Evolutionary conservation across 345 rosid genomes (phyloP).

Genomic region (Acer saccharum): DNA sequence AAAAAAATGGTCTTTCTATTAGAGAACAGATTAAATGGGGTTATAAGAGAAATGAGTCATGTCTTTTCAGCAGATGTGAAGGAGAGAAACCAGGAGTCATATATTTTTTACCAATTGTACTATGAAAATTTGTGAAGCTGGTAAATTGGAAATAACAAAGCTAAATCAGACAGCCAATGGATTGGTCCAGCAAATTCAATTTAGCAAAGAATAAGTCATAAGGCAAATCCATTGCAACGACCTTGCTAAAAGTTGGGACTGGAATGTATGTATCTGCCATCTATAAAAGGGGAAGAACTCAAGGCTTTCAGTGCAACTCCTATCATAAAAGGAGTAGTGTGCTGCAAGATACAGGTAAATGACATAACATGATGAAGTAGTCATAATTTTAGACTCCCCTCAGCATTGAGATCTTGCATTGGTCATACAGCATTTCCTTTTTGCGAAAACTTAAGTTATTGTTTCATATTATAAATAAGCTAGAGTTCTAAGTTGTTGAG

Average conservation of each 20-base stretch:
- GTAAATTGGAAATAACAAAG: not conserved
- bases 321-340: not conserved
- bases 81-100: not conserved
- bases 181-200: not conserved
- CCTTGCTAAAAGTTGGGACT: not conserved
- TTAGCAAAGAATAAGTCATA: not conserved
- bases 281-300: not conserved
- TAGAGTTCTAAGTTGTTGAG: not conserved
- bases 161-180: not conserved
- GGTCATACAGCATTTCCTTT: not conserved
- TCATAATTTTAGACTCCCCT: not conserved
- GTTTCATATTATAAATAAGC: not conserved
- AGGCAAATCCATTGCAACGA: not conserved
- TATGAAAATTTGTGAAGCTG: not conserved
- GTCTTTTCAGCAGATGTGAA: not conserved
- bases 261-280: not conserved
- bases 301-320: constrained; percentile 3
- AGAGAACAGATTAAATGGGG: not conserved
- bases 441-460: not conserved
- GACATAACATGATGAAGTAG: not conserved
- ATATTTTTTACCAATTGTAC: not conserved
- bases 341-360: not conserved
- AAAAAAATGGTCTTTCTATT: not conserved
- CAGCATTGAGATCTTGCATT: constrained; percentile 8
- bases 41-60: not conserved